Conservation (phyloP, 306 rosid species). For the Cotoneaster glaucophyllus region DNA sequence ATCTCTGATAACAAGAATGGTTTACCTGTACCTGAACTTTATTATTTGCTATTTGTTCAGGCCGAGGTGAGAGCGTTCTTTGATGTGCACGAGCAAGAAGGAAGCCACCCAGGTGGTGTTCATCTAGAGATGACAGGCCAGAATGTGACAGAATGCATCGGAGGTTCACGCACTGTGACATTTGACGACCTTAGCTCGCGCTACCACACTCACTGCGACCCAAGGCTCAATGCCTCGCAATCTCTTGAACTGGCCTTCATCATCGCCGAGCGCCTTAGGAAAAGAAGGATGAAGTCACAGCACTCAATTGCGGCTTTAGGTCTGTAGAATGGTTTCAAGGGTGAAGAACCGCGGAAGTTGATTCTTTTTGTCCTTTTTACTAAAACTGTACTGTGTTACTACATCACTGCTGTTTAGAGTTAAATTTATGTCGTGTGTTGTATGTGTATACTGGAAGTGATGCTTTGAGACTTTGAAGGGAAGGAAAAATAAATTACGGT, state of each 20-base stretch:
- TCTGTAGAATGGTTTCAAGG: constrained; percentile 33
- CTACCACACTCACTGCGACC: constrained; percentile 99
- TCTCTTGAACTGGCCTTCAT: constrained; percentile 96
- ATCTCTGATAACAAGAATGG: background rate
- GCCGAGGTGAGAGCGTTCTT: constrained; percentile 98
- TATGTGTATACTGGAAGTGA: constrained; percentile 39
- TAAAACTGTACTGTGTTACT: constrained; percentile 4
- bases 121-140: constrained; percentile 99
- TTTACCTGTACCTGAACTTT: background rate
- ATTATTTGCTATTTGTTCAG: constrained; percentile 23
- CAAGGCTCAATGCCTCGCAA: constrained; percentile 93
- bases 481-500: constrained; percentile 11
- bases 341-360: constrained; percentile 11
- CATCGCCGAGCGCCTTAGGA: constrained; percentile 87
- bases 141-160: constrained; percentile 98
- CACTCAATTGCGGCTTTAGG: constrained; percentile 28
- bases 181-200: constrained; percentile 91
- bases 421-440: constrained; percentile 29
- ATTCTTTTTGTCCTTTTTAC: background rate
- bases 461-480: constrained; percentile 32
- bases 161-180: constrained; percentile 91
- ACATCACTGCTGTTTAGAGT: constrained; percentile 4
- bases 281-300: constrained; percentile 72
- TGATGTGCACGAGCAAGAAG: constrained; percentile 98
- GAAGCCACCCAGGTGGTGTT: constrained; percentile 95